Evolutionary conservation across 306 rosid genomes (phyloP).

Genomic region (Cucurbita maxima): DNA sequence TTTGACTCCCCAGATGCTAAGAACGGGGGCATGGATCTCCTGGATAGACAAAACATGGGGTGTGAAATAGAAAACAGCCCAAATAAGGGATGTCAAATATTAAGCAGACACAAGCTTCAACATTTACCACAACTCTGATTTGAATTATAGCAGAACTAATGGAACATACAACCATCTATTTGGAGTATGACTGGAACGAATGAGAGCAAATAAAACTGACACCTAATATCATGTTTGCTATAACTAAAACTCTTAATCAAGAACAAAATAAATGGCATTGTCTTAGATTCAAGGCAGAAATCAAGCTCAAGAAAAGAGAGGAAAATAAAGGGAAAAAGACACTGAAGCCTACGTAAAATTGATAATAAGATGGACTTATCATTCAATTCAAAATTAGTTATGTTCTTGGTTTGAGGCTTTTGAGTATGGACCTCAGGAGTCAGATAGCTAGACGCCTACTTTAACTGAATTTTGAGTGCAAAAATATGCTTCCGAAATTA

Average conservation of each 20-base stretch:
- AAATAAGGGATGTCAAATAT: background rate
- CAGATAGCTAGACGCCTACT: no score
- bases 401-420: background rate
- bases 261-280: background rate
- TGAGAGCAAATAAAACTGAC: no score
- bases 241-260: background rate
- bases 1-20: conserved; percentile 79
- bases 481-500: background rate
- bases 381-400: background rate
- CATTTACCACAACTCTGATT: background rate
- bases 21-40: conserved; percentile 95
- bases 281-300: background rate
- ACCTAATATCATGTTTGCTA: background rate
- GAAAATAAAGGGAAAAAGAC: background rate
- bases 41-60: conserved; percentile 13
- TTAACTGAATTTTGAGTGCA: background rate
- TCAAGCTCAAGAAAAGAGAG: background rate
- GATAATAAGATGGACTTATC: background rate
- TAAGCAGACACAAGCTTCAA: background rate
- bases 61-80: background rate
- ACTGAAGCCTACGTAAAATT: background rate
- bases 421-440: no score
- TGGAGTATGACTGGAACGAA: background rate
- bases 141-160: background rate
- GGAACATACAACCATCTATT: background rate